These are phyloP conservation scores for Lecanoromycetidae sp. DNA, from an alignment of 2,329 filamentous ascomycete genomes.

Conservation along the genomic window DNA sequence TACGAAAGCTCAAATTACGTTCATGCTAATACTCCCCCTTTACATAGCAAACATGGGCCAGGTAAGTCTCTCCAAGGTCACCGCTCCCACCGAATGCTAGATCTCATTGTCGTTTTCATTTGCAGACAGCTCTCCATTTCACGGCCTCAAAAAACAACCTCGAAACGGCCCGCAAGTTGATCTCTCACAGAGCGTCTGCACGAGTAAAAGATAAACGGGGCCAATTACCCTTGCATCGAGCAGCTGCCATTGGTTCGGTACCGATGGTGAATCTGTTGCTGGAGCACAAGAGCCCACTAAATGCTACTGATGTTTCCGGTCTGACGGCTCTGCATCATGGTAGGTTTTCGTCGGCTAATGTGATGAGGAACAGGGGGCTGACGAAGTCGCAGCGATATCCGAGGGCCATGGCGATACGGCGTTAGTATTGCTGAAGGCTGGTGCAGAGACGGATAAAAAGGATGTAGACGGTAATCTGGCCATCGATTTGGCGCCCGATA, in stretches of 20 bases:
- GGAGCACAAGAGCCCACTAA: slow-evolving; percentile 64
- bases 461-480: slow-evolving; percentile 59
- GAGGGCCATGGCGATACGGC: slow-evolving; percentile 66
- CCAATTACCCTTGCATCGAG: slow-evolving; percentile 84
- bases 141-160: slow-evolving; percentile 81
- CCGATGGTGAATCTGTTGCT: slow-evolving; percentile 74
- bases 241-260: slow-evolving; percentile 78
- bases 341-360: slow-evolving; percentile 23
- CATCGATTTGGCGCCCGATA: slow-evolving; percentile 74
- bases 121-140: slow-evolving; percentile 88
- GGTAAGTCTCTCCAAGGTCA: too few relatives aligned
- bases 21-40: too few relatives aligned
- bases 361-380: neutral
- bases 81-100: slow-evolving; percentile 2
- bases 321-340: slow-evolving; percentile 84
- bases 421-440: slow-evolving; percentile 67
- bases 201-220: slow-evolving; percentile 72
- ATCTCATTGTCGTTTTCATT: too few relatives aligned
- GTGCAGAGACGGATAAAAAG: slow-evolving; percentile 68
- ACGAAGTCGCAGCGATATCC: slow-evolving; percentile 28
- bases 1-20: neutral
- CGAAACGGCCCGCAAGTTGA: slow-evolving; percentile 64
- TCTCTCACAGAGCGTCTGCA: slow-evolving; percentile 63
- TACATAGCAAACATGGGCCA: too few relatives aligned
- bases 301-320: slow-evolving; percentile 70